A percentile compares a stretch with the other conserved stretches of the same genome.
Evolutionary conservation across 352 stramenopile genomes (phyloP).

Genomic region (Plasmopara viticola): DNA sequence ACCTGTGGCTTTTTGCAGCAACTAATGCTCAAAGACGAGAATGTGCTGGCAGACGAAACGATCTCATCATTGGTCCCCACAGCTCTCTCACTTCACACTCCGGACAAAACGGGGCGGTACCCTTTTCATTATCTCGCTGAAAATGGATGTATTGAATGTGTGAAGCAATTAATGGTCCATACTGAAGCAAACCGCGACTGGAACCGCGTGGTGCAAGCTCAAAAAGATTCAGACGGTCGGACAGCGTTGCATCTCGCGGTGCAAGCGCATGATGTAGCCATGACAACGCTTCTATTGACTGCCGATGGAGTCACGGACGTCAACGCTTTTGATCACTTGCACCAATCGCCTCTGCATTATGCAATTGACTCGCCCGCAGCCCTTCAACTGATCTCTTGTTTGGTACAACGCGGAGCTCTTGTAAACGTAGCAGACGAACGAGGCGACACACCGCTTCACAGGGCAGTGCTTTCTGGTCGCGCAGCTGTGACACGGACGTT

Average conservation of each 20-base stretch:
- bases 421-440: slow-evolving; percentile 49
- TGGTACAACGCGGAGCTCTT: slow-evolving; percentile 28
- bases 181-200: slow-evolving; percentile 11
- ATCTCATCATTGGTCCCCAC: not conserved
- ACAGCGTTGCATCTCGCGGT: slow-evolving; percentile 42
- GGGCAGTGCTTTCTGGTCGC: slow-evolving; percentile 47
- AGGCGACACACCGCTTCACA: slow-evolving; percentile 67
- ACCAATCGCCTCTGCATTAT: slow-evolving; percentile 34
- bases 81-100: slow-evolving; percentile 19
- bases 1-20: slow-evolving; percentile 35
- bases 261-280: slow-evolving; percentile 23
- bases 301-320: slow-evolving; percentile 10
- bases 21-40: slow-evolving; percentile 19
- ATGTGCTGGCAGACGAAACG: slow-evolving; percentile 2
- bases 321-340: slow-evolving; percentile 28
- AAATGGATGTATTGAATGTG: slow-evolving; percentile 49
- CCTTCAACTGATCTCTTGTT: slow-evolving; percentile 13
- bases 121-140: slow-evolving; percentile 42
- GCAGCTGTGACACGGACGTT: slow-evolving; percentile 29
- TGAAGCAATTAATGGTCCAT: slow-evolving; percentile 32
- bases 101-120: slow-evolving; percentile 25
- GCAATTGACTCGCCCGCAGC: slow-evolving; percentile 30
- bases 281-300: slow-evolving; percentile 29
- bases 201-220: slow-evolving; percentile 21
- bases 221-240: slow-evolving; percentile 22